A percentile compares a stretch with the other conserved stretches of the same genome.
Conservation (phyloP, 305 asterid genomes). For the Fraxinus xanthoxyloides region DNA sequence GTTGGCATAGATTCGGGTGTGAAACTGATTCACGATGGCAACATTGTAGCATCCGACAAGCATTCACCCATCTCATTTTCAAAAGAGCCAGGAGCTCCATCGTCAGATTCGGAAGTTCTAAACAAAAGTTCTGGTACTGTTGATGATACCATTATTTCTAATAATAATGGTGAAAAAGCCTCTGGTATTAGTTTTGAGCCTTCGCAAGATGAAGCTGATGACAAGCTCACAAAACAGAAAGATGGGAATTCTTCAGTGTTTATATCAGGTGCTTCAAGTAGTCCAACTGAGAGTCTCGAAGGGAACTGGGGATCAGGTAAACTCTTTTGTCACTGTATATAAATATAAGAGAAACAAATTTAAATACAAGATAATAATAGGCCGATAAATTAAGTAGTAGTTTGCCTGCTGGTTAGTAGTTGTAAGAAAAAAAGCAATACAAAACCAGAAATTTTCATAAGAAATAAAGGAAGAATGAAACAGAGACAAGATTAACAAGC, state of each 20-base stretch:
- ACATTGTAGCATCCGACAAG: conserved; percentile 24
- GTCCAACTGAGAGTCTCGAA: conserved; percentile 66
- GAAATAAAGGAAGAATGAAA: background rate
- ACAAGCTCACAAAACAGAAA: conserved; percentile 31
- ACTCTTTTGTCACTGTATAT: conserved; percentile 11
- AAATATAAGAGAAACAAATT: background rate
- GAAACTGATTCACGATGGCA: conserved; percentile 22
- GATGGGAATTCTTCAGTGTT: conserved; percentile 36
- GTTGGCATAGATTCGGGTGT: conserved; percentile 8
- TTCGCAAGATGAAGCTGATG: conserved; percentile 35
- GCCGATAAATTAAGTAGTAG: background rate
- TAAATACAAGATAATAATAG: background rate
- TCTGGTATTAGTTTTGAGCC: conserved; percentile 24
- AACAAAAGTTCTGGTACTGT: conserved; percentile 27
- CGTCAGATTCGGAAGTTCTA: conserved; percentile 23
- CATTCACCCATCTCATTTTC: conserved; percentile 14
- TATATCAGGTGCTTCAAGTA: conserved; percentile 37
- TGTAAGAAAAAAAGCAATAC: background rate
- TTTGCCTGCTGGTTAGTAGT: background rate
- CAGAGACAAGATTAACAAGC: background rate
- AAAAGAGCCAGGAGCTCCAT: conserved; percentile 22
- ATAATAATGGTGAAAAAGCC: conserved; percentile 17
- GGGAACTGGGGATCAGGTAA: conserved; percentile 88
- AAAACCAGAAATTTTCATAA: background rate
- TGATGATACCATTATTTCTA: conserved; percentile 24